Base-by-base conservation (phyloP, 176 grass and related monocot species). In the Aegilops umbellulata region DNA sequence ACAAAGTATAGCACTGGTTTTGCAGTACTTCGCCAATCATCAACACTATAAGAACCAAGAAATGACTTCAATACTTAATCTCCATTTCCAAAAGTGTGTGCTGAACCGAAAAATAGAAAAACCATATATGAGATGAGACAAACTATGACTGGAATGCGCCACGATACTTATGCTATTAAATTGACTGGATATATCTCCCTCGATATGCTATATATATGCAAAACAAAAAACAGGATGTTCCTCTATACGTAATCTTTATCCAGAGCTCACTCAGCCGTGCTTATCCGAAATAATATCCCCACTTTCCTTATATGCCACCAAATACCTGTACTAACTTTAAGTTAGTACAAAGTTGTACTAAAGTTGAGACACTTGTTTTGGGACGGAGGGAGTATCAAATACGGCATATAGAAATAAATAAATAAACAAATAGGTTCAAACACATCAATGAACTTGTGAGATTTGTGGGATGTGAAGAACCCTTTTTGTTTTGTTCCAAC, bases 11-110 rank as follows among this genome's bases (percentile, higher is more conserved):
- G 32, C 7, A 71, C 24, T 17, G 14, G n/a, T 65, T 6, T 6
- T 77, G 76, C 69, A 8, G 51, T 61, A 15, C 51, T 79, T 61
- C 69, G 76, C 25, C 15, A 47, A 69, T 46, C 16, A 62, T 7
- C 7, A 84, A 65, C 80, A 89, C 29, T 68, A 76, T 20, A 29
- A 79, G 77, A 46, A 79, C 6, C 60, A 60, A 83, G 6, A 78
- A 72, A 29, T 9, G 14, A 38, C 15, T 46, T 74, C 16, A 74
- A 74, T 74, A 23, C 53, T 46, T 68, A 76, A 47, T 78, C 17
- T 85, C 6, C 44, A 78, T 29, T 55, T 78, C n/a, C 31, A 85
- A 27, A 58, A 68, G 27, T 84, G 42, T 15, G 27, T 74, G 6
- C 11, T 73, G 17, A 22, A 58, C 19, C 53, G 2, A 58, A 22